Evolutionary conservation across 495 filamentous ascomycete genomes (phyloP).

Genomic region (Elaphomyces granulatus): DNA sequence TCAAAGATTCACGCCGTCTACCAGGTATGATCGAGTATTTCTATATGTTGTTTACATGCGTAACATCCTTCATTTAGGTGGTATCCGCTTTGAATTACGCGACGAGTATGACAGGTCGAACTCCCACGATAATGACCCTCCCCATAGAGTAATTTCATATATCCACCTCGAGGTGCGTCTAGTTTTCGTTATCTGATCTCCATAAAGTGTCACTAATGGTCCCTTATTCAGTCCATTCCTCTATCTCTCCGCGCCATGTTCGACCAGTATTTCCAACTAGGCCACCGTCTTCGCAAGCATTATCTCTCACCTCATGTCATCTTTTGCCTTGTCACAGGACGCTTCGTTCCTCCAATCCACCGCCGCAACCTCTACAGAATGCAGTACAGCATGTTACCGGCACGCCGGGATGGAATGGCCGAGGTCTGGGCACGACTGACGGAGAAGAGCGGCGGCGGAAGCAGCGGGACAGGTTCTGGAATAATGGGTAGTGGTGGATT

Average conservation of each 20-base stretch:
- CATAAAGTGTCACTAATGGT: too few relatives aligned
- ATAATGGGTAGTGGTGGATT: conserved; percentile 15
- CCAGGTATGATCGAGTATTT: conserved; percentile 47
- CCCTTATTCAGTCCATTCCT: conserved; percentile 54
- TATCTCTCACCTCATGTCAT: conserved; percentile 83
- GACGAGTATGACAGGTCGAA: conserved; percentile 28
- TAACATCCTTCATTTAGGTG: conserved; percentile 35
- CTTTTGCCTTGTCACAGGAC: conserved; percentile 73
- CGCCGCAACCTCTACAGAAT: conserved; percentile 89
- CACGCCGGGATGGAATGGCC: conserved; percentile 56
- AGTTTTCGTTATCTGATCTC: neutral
- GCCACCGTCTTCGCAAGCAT: conserved; percentile 81
- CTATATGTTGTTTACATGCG: too few relatives aligned
- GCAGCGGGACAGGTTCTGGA: conserved; percentile 14
- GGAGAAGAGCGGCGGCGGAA: conserved; percentile 22
- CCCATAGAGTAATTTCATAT: conserved; percentile 46
- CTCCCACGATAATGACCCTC: conserved; percentile 6
- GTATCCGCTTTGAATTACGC: conserved; percentile 80
- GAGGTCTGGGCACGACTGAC: conserved; percentile 78
- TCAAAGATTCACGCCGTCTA: conserved; percentile 83
- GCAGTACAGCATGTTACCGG: conserved; percentile 96
- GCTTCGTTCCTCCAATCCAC: conserved; percentile 83
- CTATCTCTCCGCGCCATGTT: conserved; percentile 88
- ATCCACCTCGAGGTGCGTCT: conserved; percentile 59
- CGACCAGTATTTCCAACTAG: conserved; percentile 91